phyloP scores from a whole-genome alignment of 352 stramenopile genomes.

The Phytophthora crassamura region DNA sequence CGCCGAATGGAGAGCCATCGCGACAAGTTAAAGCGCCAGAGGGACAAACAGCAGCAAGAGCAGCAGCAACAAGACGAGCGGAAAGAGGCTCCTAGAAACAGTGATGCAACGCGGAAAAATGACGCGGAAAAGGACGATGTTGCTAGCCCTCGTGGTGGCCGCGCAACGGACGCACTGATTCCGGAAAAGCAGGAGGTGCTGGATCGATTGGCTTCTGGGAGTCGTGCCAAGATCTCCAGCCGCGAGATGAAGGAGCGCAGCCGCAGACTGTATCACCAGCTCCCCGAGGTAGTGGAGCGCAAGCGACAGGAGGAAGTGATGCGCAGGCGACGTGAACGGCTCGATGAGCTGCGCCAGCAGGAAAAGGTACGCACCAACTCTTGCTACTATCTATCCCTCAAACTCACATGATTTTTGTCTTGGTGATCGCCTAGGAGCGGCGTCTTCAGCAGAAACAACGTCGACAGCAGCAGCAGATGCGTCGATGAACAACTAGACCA shows the following conservation, averaged over 20 bases:
- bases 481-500: conserved; percentile 9
- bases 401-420: neutral
- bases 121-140: neutral
- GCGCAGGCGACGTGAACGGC: conserved; percentile 62
- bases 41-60: conserved; percentile 33
- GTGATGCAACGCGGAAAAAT: neutral
- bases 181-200: conserved; percentile 45
- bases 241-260: conserved; percentile 78
- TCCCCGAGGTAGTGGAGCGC: conserved; percentile 77
- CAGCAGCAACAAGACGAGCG: conserved; percentile 16
- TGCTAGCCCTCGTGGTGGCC: neutral
- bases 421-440: conserved; percentile 42
- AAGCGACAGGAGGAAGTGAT: conserved; percentile 81
- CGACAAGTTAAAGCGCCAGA: conserved; percentile 42
- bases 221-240: conserved; percentile 60
- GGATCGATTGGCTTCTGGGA: conserved; percentile 53
- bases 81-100: neutral
- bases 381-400: too few relatives aligned
- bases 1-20: conserved; percentile 35
- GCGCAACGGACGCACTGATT: conserved; percentile 3
- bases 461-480: conserved; percentile 39
- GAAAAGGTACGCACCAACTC: conserved; percentile 57
- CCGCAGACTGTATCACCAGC: conserved; percentile 64
- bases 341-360: conserved; percentile 70
- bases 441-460: conserved; percentile 62